Evolutionary conservation across 495 filamentous ascomycete genomes (phyloP), one percentile per base, ranked within the genome.

Genomic region (Tetracladium setigerum): DNA sequence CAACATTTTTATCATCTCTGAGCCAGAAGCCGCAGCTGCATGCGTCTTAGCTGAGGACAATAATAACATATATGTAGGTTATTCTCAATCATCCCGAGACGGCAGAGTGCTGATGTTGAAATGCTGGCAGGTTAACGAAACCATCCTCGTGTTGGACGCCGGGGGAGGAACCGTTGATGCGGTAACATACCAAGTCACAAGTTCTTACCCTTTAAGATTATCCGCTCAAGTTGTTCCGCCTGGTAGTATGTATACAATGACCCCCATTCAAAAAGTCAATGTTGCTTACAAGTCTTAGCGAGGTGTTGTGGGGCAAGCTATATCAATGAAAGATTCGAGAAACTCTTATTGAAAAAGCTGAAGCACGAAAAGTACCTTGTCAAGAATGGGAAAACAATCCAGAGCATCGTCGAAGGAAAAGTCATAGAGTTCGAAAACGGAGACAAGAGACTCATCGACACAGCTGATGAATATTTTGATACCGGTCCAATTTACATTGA

Each of bases 111-210:
- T 43, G 44, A 33, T 46, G 31, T 31, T 59, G 11, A 50, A 55
- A 32, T 31, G 43, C 19, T 43, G 41, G 30, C n/a, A n/a, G n/a
- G n/a, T n/a, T n/a, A n/a, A n/a, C n/a, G 48, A 57, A 16, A 52
- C 49, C 12, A 66, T 78, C 47, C 62, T 78, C 30, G 68, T 80
- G 16, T 45, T 63, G 43, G 59, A 65, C 41, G 56, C 53, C 54
- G 77, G 77, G 4, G 77, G 77, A 27, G 77, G 77, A 11, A 81
- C 77, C 5, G 73, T 78, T 17, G 77, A 75, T 54, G 49, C 74
- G 38, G 58, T 67, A 6, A 64, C 65, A 1, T 69, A 80, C 62
- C 69, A 73, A 46, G 71, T 83, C 44, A 71, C 72, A n/a, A 62
- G 63, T 10, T 39, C 55, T 6, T 46, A 52, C 4, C 64, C 63